These are phyloP conservation scores for Parachaetomium inaequale DNA, from an alignment of 495 filamentous ascomycete genomes.

Conservation along the genomic window DNA sequence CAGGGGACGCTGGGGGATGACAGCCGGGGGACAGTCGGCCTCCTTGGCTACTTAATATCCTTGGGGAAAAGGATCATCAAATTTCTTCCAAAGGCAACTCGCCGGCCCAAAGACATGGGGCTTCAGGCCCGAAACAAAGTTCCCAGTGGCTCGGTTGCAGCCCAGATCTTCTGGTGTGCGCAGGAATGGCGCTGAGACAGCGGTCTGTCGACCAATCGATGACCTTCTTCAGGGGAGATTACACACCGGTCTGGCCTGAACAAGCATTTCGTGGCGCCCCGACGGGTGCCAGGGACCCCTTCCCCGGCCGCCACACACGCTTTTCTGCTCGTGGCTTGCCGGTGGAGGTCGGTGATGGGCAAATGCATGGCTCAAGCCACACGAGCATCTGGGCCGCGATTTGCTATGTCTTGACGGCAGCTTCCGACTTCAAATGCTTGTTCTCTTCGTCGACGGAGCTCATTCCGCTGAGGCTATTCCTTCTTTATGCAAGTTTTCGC, in stretches of 20 bases:
- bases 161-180: background rate
- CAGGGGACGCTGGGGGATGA: background rate
- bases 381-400: no score
- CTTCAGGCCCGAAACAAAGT: background rate
- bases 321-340: background rate
- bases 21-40: background rate
- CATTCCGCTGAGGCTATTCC: no score
- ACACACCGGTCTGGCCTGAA: background rate
- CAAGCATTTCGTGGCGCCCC: background rate
- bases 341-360: background rate
- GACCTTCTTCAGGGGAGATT: background rate
- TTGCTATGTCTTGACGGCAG: no score
- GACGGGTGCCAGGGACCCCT: background rate
- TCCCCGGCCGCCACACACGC: background rate
- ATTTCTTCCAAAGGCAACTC: background rate
- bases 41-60: background rate
- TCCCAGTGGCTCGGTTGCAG: background rate
- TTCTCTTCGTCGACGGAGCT: background rate
- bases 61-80: background rate
- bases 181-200: background rate
- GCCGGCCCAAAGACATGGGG: background rate
- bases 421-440: no score
- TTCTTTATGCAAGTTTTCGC: background rate
- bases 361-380: background rate
- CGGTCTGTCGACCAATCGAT: background rate